A percentile compares a stretch with the other conserved stretches of the same genome.
Evolutionary conservation across 2,329 filamentous ascomycete genomes (phyloP).

Genomic region (Penicillium sp.): DNA sequence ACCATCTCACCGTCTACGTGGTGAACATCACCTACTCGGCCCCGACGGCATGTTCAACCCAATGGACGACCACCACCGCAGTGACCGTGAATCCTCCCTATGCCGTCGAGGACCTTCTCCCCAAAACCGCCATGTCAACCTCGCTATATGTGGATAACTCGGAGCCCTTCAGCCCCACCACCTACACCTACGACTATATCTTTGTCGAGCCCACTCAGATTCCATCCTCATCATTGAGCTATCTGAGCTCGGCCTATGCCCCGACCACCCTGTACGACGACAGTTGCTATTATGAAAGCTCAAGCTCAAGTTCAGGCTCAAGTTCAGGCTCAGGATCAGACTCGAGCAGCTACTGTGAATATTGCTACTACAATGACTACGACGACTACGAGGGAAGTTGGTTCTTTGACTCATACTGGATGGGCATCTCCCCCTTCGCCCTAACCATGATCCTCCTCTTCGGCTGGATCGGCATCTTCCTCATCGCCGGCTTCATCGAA

Average conservation of each 20-base stretch:
- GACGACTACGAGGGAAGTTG: constrained; percentile 18
- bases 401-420: constrained; percentile 22
- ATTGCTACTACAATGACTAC: constrained; percentile 3
- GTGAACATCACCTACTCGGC: constrained; percentile 31
- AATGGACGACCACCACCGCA: constrained; percentile 27
- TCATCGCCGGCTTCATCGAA: constrained; percentile 31
- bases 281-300: background rate
- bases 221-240: constrained; percentile 17
- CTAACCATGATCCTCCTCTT: constrained; percentile 25
- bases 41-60: constrained; percentile 27
- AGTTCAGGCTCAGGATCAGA: background rate
- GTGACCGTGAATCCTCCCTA: constrained; percentile 19
- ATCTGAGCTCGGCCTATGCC: constrained; percentile 19
- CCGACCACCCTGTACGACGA: constrained; percentile 17
- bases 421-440: constrained; percentile 26
- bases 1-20: constrained; percentile 22
- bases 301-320: background rate
- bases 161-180: constrained; percentile 25
- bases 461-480: constrained; percentile 28
- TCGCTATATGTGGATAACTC: constrained; percentile 24
- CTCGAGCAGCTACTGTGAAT: background rate
- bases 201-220: constrained; percentile 32
- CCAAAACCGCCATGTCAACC: constrained; percentile 20
- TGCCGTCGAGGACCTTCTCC: constrained; percentile 16
- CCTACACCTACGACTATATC: constrained; percentile 25